A percentile compares a stretch with the other conserved stretches of the same genome.
These are phyloP conservation scores for Nyctanthes arbortristis DNA, from an alignment of 257 asterid species.

Conservation along the genomic window DNA sequence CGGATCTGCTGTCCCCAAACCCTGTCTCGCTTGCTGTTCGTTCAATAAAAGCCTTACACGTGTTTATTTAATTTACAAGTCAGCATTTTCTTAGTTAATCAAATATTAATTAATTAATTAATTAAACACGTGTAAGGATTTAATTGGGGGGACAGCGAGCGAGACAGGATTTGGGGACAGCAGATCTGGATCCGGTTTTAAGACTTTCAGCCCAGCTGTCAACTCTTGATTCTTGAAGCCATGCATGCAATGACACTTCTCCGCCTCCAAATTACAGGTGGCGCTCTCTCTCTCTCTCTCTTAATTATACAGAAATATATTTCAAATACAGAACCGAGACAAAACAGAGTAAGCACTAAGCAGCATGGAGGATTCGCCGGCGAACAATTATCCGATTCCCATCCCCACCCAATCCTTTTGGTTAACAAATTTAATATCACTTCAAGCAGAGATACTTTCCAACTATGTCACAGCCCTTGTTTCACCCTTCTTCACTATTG, in stretches of 20 bases:
- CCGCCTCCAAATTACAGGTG: slow-evolving; percentile 18
- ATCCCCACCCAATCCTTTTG: slow-evolving; percentile 33
- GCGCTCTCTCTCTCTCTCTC: background rate
- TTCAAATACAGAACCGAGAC: no score
- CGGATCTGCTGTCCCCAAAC: no score
- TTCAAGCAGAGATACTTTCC: slow-evolving; percentile 38
- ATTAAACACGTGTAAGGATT: no score
- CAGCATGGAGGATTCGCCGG: no score
- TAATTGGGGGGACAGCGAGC: no score
- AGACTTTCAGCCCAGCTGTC: slow-evolving; percentile 29
- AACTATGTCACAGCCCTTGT: slow-evolving; percentile 26
- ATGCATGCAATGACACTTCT: slow-evolving; percentile 20
- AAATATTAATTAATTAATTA: no score
- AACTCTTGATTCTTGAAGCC: slow-evolving; percentile 20
- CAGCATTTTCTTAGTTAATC: no score
- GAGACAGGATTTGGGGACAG: no score
- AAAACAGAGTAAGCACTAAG: background rate
- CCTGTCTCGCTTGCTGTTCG: no score
- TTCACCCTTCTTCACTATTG: slow-evolving; percentile 22
- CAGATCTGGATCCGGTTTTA: no score
- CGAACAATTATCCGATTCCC: slow-evolving; percentile 1
- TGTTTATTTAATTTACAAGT: no score
- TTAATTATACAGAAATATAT: background rate
- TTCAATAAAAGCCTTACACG: no score
- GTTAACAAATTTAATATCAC: slow-evolving; percentile 37